Evolutionary conservation across 805 yeast species (phyloP), one percentile per base, ranked within the genome.

Genomic region (Yarrowia yakushimensis): DNA sequence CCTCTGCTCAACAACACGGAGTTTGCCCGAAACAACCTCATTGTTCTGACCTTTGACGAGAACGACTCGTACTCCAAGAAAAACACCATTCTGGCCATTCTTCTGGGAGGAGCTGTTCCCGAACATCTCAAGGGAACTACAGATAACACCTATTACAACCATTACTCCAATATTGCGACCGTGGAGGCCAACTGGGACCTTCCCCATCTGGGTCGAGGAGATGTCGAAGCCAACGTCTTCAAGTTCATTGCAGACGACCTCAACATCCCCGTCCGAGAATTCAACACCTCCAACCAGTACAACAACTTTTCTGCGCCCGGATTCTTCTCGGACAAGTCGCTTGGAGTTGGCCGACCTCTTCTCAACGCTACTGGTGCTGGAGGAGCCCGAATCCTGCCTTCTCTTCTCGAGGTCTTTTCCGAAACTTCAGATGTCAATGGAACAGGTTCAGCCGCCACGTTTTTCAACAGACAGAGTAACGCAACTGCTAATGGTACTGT

Each of bases 101-200:
- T 81, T 63, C 74, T 81, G 34, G 84, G 84, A 67, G 83, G 81
- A 65, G 79, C 69, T 37, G 69, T 81, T 64, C 78, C 79, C 65
- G 77, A 77, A 43, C 65, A 69, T 8, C 68, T 72, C 65, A 70
- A 73, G 66, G 82, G 82, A 65, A 78, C 81, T 57, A 67, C 71
- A 10, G 85, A 81, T 67, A 65, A 67, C 64, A 81, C 81, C 45
- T 81, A 73, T 76, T 81, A 81, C 73, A 77, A 79, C 71, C 84
- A 81, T 70, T 81, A 80, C 76, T 79, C 84, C 41, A 77, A 78
- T 69, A 66, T 81, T 54, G 74, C 84, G 18, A 69, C 83, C 39
- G 75, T 78, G 52, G 77, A 79, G 72, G 81, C 79, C 62, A 81
- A 81, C 78, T 81, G 79, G 81, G 78, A 74, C 62, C 76, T 81